phyloP scores from a whole-genome alignment of 1,284 basidiomycete genomes.

The Tetrapyrgos nigripes region DNA sequence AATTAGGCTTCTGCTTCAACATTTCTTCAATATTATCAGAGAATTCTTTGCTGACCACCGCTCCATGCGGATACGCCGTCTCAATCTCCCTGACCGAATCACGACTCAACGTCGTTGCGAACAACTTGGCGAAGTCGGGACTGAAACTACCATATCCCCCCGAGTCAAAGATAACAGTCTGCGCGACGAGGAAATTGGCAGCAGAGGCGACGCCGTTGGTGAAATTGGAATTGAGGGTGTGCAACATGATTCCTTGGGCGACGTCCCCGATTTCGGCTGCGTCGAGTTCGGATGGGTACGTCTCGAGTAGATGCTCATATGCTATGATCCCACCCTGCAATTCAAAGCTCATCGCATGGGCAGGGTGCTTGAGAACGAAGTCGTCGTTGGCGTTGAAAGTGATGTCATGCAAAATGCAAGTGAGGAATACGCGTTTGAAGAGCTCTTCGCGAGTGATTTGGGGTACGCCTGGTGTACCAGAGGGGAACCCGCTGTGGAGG shows the following conservation, averaged over 20 bases:
- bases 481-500: slow-evolving; percentile 24
- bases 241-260: slow-evolving; percentile 22
- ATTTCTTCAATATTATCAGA: neutral
- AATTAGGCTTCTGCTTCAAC: slow-evolving; percentile 21
- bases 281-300: slow-evolving; percentile 18
- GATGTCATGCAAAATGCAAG: slow-evolving; percentile 26
- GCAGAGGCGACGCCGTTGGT: slow-evolving; percentile 15
- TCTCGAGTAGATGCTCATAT: slow-evolving; percentile 23
- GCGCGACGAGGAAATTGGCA: neutral
- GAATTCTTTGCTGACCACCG: neutral
- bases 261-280: slow-evolving; percentile 20
- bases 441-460: slow-evolving; percentile 24
- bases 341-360: slow-evolving; percentile 28
- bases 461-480: slow-evolving; percentile 20
- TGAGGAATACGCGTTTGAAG: slow-evolving; percentile 20
- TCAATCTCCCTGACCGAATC: slow-evolving; percentile 8
- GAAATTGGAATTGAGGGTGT: slow-evolving; percentile 15
- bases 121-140: neutral
- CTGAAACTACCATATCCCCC: neutral
- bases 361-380: slow-evolving; percentile 19
- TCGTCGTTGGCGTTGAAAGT: slow-evolving; percentile 17
- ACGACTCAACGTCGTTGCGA: neutral
- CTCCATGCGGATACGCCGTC: slow-evolving; percentile 3
- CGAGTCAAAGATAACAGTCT: slow-evolving; percentile 5
- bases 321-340: slow-evolving; percentile 26